Evolutionary conservation across 139 green algal species (phyloP).

Genomic region (Picochlorum sp.): DNA sequence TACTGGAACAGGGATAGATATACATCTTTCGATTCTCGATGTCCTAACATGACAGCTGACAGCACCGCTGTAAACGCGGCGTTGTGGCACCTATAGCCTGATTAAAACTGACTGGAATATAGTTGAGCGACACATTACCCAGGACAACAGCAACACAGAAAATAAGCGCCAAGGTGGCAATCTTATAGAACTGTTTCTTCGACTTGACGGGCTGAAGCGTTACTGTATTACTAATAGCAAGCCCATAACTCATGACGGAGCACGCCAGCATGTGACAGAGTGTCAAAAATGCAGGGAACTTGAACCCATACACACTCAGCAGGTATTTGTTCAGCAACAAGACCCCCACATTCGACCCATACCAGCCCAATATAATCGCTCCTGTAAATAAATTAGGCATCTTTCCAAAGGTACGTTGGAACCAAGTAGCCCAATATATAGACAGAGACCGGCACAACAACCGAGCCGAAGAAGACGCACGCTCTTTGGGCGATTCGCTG

Average conservation of each 20-base stretch:
- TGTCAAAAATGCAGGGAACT: conserved; percentile 80
- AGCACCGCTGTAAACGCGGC: conserved; percentile 91
- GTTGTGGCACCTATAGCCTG: conserved; percentile 91
- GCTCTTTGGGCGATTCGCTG: no score
- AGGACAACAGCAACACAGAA: conserved; percentile 86
- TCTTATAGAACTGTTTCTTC: conserved; percentile 60
- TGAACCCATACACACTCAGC: conserved; percentile 68
- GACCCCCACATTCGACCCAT: conserved; percentile 84
- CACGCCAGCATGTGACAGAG: conserved; percentile 90
- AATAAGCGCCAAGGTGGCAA: conserved; percentile 63
- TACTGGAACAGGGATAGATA: conserved; percentile 87
- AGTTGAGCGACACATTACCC: conserved; percentile 81
- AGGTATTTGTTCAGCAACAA: conserved; percentile 94
- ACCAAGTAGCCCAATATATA: no score
- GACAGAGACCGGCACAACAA: no score
- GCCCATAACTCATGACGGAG: conserved; percentile 42
- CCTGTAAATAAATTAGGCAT: neutral
- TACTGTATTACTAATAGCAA: conserved; percentile 40
- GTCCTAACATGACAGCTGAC: conserved; percentile 42
- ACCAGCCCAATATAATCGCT: conserved; percentile 46
- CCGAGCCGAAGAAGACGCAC: no score
- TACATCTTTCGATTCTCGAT: conserved; percentile 46
- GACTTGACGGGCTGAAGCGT: conserved; percentile 55
- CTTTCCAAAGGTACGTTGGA: neutral
- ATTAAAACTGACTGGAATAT: conserved; percentile 88